phyloP scores from a whole-genome alignment of 116 monocot genomes.

The Zostera marina region DNA sequence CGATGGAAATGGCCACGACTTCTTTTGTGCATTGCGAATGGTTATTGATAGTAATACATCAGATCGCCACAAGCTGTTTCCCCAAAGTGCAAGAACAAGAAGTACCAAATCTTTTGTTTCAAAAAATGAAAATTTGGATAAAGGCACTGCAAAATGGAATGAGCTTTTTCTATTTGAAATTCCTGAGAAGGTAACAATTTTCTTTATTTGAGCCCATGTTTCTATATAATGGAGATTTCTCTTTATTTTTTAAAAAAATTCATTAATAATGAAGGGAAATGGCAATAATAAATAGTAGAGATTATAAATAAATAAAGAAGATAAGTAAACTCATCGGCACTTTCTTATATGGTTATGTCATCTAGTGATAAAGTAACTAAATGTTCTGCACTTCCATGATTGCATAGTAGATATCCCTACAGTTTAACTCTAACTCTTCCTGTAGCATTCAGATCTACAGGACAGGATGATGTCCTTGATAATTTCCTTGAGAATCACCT shows the following conservation, averaged over 20 bases:
- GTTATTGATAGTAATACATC: constrained; percentile 44
- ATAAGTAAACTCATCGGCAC: too few species aligned
- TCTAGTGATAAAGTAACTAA: too few species aligned
- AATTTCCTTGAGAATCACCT: too few species aligned
- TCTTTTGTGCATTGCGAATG: constrained; percentile 84
- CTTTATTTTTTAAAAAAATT: too few species aligned
- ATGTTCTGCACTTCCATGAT: too few species aligned
- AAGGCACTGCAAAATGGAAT: constrained; percentile 74
- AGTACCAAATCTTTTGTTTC: constrained; percentile 42
- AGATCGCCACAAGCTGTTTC: constrained; percentile 69
- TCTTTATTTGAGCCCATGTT: background rate
- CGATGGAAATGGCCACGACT: constrained; percentile 81
- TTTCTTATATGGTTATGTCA: too few species aligned
- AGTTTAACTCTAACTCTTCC: too few species aligned
- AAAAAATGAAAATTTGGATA: constrained; percentile 8
- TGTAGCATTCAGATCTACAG: too few species aligned
- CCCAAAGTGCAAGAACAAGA: constrained; percentile 98
- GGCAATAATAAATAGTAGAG: background rate
- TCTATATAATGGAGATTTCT: background rate
- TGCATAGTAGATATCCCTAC: too few species aligned
- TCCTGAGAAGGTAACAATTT: constrained; percentile 52
- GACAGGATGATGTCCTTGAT: too few species aligned
- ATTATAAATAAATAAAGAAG: too few species aligned
- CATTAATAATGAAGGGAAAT: too few species aligned
- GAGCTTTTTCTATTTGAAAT: constrained; percentile 96